Percentiles rank a stretch among this genome's conserved stretches.
phyloP scores from a whole-genome alignment of 805 yeast genomes.

The Wickerhamiella shivajii region DNA sequence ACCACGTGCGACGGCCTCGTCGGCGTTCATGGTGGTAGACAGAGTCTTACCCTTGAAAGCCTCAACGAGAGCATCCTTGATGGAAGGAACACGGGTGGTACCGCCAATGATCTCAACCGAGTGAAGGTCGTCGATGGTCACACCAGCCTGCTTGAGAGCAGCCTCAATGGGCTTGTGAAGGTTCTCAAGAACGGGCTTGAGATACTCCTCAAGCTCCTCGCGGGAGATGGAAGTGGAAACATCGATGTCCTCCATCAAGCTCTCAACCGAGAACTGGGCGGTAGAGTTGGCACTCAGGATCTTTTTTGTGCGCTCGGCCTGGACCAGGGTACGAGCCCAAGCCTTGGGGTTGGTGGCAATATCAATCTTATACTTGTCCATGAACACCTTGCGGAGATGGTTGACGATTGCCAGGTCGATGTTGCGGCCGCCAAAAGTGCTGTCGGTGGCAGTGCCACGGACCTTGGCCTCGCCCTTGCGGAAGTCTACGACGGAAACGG shows the following conservation, averaged over 20 bases:
- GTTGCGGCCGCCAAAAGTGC: slow-evolving; percentile 97
- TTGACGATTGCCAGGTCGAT: slow-evolving; percentile 87
- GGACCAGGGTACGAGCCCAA: slow-evolving; percentile 77
- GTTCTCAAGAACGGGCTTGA: slow-evolving; percentile 66
- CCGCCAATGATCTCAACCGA: slow-evolving; percentile 96
- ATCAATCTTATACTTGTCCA: slow-evolving; percentile 84
- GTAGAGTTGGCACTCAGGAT: slow-evolving; percentile 88
- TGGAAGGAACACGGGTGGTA: slow-evolving; percentile 89
- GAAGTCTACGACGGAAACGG: slow-evolving; percentile 77
- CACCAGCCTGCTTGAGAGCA: slow-evolving; percentile 70
- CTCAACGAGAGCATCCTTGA: slow-evolving; percentile 68
- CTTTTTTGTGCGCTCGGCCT: slow-evolving; percentile 89
- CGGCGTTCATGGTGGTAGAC: slow-evolving; percentile 94
- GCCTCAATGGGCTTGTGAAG: slow-evolving; percentile 61
- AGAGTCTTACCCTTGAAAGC: slow-evolving; percentile 72
- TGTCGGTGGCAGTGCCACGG: slow-evolving; percentile 82
- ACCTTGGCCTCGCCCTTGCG: slow-evolving; percentile 94
- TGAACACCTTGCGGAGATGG: slow-evolving; percentile 88
- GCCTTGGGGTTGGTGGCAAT: slow-evolving; percentile 88
- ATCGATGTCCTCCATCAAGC: slow-evolving; percentile 94
- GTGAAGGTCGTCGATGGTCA: slow-evolving; percentile 62
- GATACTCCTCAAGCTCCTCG: slow-evolving; percentile 83
- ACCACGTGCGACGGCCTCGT: slow-evolving; percentile 98
- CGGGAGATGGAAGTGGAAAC: slow-evolving; percentile 79
- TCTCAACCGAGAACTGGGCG: slow-evolving; percentile 91